Evolutionary conservation across 805 yeast species (phyloP).

Genomic region (Cyberlindnera lachancei): DNA sequence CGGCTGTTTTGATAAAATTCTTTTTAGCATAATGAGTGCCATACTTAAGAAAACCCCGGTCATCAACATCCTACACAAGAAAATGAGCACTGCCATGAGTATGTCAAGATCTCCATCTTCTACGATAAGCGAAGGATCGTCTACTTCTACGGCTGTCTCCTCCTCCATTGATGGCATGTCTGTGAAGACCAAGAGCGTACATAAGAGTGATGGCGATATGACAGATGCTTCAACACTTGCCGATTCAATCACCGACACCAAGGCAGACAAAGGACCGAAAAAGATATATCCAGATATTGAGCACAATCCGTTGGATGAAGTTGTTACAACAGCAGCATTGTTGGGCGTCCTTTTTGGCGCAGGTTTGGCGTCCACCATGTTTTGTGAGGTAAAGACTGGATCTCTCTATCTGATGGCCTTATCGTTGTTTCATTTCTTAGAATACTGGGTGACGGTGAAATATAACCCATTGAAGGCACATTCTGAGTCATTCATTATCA

Average conservation of each 20-base stretch:
- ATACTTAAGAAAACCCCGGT: slow-evolving; percentile 1
- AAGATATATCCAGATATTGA: slow-evolving; percentile 29
- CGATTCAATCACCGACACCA: no score
- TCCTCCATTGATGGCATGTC: no score
- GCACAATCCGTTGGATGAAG: slow-evolving; percentile 34
- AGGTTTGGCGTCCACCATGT: slow-evolving; percentile 24
- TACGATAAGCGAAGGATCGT: no score
- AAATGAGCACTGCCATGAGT: no score
- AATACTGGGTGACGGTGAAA: slow-evolving; percentile 71
- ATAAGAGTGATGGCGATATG: no score
- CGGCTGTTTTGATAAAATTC: no score
- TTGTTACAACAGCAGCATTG: slow-evolving; percentile 36
- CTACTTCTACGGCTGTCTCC: no score
- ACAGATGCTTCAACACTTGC: no score
- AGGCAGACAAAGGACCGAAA: no score
- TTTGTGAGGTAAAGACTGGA: slow-evolving; percentile 26
- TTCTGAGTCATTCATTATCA: slow-evolving; percentile 60
- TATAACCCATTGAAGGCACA: slow-evolving; percentile 62
- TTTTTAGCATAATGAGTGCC: not conserved
- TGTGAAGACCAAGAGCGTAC: no score
- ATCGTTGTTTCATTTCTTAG: slow-evolving; percentile 69
- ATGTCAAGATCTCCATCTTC: no score
- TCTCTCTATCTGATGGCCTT: slow-evolving; percentile 45
- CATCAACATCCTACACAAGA: slow-evolving; percentile 1
- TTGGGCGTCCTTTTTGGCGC: slow-evolving; percentile 39